Evolutionary conservation across 306 rosid genomes (phyloP), one percentile per base, ranked within the genome.

Genomic region (Sphenostylis stenocarpa): DNA sequence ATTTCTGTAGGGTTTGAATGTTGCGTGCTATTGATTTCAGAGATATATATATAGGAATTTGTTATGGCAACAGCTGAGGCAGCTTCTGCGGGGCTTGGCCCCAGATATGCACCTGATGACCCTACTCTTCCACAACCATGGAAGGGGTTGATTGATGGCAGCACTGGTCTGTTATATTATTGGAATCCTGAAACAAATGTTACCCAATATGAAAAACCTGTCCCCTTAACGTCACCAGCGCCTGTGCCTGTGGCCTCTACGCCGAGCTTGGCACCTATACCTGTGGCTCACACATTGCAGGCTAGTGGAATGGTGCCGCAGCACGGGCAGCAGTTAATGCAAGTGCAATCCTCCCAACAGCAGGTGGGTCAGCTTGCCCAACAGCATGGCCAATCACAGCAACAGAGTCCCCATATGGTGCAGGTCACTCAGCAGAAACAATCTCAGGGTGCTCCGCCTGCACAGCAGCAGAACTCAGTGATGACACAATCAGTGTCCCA

Each of bases 111-210:
- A 13, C 99, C 99, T 0, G 97, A 92, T 3, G 97, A 96, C 76
- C 99, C 97, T 3, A 84, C 96, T 4, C 96, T 96, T 71, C 99
- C 99, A 2, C 70, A 73, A 19, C 99, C 98, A 0, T 96, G 99
- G 99, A 92, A 88, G 83, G 99, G 98, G 24, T 80, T 96, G 88
- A 91, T 96, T 81, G 99, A 96, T 80, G 99, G 98, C 36, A 87
- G 90, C 76, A 87, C 97, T 1, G 96, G 97, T 57, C 1, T 88
- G 31, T 82, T 90, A 16, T 96, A 96, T 80, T 96, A 91, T 77
- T 92, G 99, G 99, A 96, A 96, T 70, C 97, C 98, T 57, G 99
- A 96, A 79, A 92, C 99, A 2, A 96, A 92, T 34, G 44, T 92
- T 24, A 96, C 99, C 10, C 99, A 96, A 24, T 96, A 96, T 68